These are phyloP conservation scores for Fusarium staphyleae DNA, from an alignment of 2,329 filamentous ascomycete genomes.

Conservation along the genomic window DNA sequence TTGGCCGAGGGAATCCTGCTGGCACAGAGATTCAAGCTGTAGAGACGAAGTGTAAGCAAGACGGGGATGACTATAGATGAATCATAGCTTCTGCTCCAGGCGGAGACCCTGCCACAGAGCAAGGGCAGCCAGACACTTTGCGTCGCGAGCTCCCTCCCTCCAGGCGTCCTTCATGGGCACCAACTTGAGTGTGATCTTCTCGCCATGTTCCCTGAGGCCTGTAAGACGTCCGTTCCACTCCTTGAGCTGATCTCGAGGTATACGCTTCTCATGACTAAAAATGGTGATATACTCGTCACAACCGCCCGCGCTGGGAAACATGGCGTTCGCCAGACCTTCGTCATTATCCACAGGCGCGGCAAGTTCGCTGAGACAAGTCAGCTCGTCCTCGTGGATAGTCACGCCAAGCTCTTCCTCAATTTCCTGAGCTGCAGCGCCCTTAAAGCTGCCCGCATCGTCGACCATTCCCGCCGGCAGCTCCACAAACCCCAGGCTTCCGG, in stretches of 20 bases:
- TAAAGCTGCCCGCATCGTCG: slow-evolving; percentile 60
- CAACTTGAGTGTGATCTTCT: slow-evolving; percentile 68
- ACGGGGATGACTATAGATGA: slow-evolving; percentile 9
- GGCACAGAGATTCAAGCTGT: slow-evolving; percentile 63
- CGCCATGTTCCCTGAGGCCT: slow-evolving; percentile 63
- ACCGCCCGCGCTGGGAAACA: slow-evolving; percentile 65
- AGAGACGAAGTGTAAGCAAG: background rate
- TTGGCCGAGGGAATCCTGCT: slow-evolving; percentile 80
- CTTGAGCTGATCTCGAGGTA: slow-evolving; percentile 57
- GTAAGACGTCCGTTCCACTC: slow-evolving; percentile 66
- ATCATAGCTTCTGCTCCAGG: slow-evolving; percentile 53
- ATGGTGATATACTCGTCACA: slow-evolving; percentile 68
- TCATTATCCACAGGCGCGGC: slow-evolving; percentile 45
- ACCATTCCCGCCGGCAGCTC: slow-evolving; percentile 68
- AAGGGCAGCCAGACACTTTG: slow-evolving; percentile 65
- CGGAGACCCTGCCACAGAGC: slow-evolving; percentile 65
- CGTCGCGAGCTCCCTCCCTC: slow-evolving; percentile 63
- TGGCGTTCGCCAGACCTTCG: slow-evolving; percentile 53
- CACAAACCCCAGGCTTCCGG: slow-evolving; percentile 60
- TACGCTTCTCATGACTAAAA: slow-evolving; percentile 62
- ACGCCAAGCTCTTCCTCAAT: slow-evolving; percentile 67
- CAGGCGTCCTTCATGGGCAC: slow-evolving; percentile 64
- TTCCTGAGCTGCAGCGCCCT: slow-evolving; percentile 65
- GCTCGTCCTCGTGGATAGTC: slow-evolving; percentile 55
- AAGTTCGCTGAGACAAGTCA: slow-evolving; percentile 61